Percentiles rank a stretch among this genome's conserved stretches.
Evolutionary conservation across 1,139 yeast genomes (phyloP).

Genomic region (Blastobotrys serpentis): DNA sequence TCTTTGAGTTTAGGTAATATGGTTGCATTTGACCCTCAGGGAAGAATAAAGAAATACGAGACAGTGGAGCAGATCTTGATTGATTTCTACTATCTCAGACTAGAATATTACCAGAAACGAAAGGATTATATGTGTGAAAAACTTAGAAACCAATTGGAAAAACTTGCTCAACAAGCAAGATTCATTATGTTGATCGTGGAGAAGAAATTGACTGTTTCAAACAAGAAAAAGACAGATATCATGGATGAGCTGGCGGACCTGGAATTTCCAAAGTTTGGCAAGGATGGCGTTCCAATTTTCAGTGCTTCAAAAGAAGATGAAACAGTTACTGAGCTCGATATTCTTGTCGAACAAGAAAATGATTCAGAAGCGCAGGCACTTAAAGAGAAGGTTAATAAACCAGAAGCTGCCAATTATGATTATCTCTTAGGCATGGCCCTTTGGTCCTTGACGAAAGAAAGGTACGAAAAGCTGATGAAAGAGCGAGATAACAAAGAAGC

Average conservation of each 20-base stretch:
- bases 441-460: conserved; percentile 89
- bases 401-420: conserved; percentile 37
- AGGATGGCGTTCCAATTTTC: conserved; percentile 58
- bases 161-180: conserved; percentile 79
- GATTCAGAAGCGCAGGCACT: conserved; percentile 40
- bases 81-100: conserved; percentile 82
- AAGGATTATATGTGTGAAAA: conserved; percentile 74
- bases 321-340: conserved; percentile 39
- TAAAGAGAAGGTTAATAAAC: conserved; percentile 40
- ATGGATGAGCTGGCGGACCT: conserved; percentile 60
- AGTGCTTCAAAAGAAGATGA: conserved; percentile 39
- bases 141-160: conserved; percentile 71
- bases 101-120: conserved; percentile 87
- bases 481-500: conserved; percentile 72
- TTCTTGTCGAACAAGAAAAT: conserved; percentile 38
- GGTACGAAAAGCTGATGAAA: conserved; percentile 72
- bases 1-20: conserved; percentile 74
- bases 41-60: conserved; percentile 81
- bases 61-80: conserved; percentile 71
- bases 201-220: conserved; percentile 63
- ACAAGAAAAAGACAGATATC: conserved; percentile 66
- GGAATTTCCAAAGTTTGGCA: conserved; percentile 75
- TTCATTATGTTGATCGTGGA: conserved; percentile 90
- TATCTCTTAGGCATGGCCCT: conserved; percentile 75
- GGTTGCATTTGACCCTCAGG: conserved; percentile 95